Base-by-base conservation (phyloP, 2,329 filamentous ascomycete genomes). In the Ramularia endophylla region DNA sequence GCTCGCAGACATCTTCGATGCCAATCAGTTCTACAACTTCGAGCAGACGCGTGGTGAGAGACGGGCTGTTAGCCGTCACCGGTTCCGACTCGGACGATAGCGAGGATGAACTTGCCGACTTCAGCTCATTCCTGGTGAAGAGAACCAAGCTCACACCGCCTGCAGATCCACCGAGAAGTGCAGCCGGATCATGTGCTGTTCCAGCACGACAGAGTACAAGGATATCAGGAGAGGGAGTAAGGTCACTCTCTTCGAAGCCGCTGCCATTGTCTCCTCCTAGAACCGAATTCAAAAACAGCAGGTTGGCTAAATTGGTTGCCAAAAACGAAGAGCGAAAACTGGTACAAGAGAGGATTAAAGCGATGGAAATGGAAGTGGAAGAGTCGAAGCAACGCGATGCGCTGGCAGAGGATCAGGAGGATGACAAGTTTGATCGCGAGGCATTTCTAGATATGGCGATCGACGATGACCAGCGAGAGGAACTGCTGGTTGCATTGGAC, bases 401-500 rank as follows among this genome's bases (percentile, higher is more conserved):
- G 18, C 33, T 48, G 12, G 40, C 32, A 31, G 44, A 38, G 39
- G 36, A 28, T 8, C 36, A 40, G 13, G 22, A 44, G 36, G 22
- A 41, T 3, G 45, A 40, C 9, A 43, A 47, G 2, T 36, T 43
- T 6, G 50, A 53, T 27, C 39, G 31, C 9, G 46, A 36, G 6
- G 49, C 41, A 11, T 39, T 55, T 12, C 68, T 81, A 41, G 80
- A 64, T 43, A 62, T 50, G 8, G 52, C 55, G 8, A 54, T 53
- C 12, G 65, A 64, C 29, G 67, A 69, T 13, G 66, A 68, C 13
- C 58, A 67, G 16, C 68, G 70, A 19, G 42, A 40, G 7, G 68
- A 72, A 48, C 62, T 82, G 20, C 65, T 73, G 44, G 65, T 70
- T 46, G 80, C 79, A 27, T 70, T 84, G 51, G 66, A 71, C 46